A percentile compares a stretch with the other conserved stretches of the same genome.
phyloP scores from a whole-genome alignment of 2,329 filamentous ascomycete genomes.

The Akanthomyces uredinophilus region DNA sequence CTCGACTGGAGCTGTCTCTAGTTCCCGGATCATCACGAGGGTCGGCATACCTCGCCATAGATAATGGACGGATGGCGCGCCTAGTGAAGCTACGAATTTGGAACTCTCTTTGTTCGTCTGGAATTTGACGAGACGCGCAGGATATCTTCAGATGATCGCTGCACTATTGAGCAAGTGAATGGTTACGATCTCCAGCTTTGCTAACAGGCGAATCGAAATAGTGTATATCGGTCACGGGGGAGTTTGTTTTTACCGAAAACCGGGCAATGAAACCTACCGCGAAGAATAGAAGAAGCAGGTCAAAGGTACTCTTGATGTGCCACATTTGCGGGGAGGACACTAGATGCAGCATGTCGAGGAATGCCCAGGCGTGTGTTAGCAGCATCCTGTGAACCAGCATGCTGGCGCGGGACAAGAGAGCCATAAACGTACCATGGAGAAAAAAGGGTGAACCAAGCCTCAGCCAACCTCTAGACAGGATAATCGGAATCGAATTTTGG shows the following conservation, averaged over 20 bases:
- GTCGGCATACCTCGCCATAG: too few relatives aligned
- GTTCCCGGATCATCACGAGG: not conserved
- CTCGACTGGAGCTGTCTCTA: not conserved
- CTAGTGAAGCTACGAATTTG: not conserved
- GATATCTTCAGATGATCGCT: too few relatives aligned
- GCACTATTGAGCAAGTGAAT: not conserved
- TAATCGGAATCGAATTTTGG: constrained; percentile 80
- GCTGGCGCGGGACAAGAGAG: not conserved
- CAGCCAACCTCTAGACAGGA: constrained; percentile 61
- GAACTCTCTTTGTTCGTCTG: not conserved
- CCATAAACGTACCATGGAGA: constrained; percentile 8
- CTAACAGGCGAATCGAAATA: not conserved
- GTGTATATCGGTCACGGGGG: too few relatives aligned
- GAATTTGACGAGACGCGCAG: not conserved
- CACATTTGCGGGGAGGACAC: not conserved
- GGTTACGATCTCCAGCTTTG: not conserved
- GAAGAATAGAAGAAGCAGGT: not conserved
- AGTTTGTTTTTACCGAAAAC: too few relatives aligned
- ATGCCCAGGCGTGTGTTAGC: constrained; percentile 9
- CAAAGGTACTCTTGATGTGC: not conserved
- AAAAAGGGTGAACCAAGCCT: constrained; percentile 34
- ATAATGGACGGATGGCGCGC: not conserved
- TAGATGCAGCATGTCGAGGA: constrained; percentile 8
- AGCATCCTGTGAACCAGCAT: constrained; percentile 10
- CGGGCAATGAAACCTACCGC: not conserved